Percentiles rank a stretch among this genome's conserved stretches.
phyloP scores from a whole-genome alignment of 345 rosid species.

The Clausena lansium region DNA sequence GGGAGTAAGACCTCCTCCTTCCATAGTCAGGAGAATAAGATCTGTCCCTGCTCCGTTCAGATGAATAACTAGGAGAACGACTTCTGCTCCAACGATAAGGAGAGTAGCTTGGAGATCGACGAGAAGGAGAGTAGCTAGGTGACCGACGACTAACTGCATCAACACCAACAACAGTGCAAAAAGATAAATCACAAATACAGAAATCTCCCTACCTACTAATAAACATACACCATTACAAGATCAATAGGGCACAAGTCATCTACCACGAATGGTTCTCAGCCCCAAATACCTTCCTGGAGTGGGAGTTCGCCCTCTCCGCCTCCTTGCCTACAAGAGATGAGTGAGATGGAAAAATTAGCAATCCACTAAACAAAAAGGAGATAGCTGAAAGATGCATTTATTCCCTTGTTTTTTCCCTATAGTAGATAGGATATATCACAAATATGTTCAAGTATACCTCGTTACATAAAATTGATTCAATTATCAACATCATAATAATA shows the following conservation, averaged over 20 bases:
- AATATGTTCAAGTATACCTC: not conserved
- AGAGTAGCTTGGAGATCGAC: conserved; percentile 51
- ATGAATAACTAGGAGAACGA: conserved; percentile 49
- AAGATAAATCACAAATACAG: not conserved
- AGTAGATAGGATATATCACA: not conserved
- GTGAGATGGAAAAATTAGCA: conserved; percentile 15
- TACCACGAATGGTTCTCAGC: conserved; percentile 61
- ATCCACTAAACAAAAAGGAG: not conserved
- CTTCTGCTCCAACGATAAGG: conserved; percentile 38
- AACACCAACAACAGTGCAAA: not conserved
- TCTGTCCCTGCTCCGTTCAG: conserved; percentile 55
- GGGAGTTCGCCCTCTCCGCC: conserved; percentile 87
- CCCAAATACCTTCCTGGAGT: conserved; percentile 96
- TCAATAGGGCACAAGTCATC: not conserved
- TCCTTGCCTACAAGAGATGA: conserved; percentile 56
- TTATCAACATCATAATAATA: not conserved
- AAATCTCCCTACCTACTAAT: not conserved
- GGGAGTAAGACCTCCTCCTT: conserved; percentile 35
- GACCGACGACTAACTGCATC: conserved; percentile 39
- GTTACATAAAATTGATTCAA: not conserved
- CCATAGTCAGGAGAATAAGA: conserved; percentile 49
- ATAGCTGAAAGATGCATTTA: not conserved
- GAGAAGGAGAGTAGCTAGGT: conserved; percentile 44
- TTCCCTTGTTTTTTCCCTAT: not conserved
- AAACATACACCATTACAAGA: not conserved